phyloP scores from a whole-genome alignment of 2,329 filamentous ascomycete genomes.

The Talaromyces sp. region DNA sequence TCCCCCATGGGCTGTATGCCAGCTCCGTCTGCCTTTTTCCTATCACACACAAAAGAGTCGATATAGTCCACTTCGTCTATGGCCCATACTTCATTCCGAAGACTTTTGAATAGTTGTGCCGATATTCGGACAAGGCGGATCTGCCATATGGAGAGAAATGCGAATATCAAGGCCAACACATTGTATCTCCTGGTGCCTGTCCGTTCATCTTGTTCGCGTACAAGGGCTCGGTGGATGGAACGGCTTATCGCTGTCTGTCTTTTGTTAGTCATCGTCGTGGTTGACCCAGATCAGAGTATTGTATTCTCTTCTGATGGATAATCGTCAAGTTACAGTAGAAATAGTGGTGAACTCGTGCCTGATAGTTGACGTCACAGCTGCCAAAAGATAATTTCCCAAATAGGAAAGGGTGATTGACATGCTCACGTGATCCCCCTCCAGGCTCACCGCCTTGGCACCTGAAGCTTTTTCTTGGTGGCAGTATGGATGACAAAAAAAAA shows the following conservation, averaged over 20 bases:
- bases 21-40: conserved; percentile 31
- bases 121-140: conserved; percentile 51
- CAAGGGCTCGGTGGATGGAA: conserved; percentile 34
- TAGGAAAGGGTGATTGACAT: not conserved
- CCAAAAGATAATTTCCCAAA: conserved; percentile 15
- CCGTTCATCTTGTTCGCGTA: conserved; percentile 30
- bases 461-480: conserved; percentile 13
- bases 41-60: conserved; percentile 51
- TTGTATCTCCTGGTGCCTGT: conserved; percentile 26
- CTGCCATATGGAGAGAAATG: conserved; percentile 56
- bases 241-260: conserved; percentile 17
- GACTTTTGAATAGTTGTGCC: conserved; percentile 50
- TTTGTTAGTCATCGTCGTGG: conserved; percentile 6
- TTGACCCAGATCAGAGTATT: not conserved
- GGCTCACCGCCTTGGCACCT: not conserved
- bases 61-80: conserved; percentile 56
- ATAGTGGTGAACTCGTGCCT: not conserved
- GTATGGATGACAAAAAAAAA: conserved; percentile 9
- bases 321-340: not conserved
- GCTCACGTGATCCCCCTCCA: conserved; percentile 12
- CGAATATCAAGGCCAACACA: conserved; percentile 47
- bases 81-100: conserved; percentile 54
- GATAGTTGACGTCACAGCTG: conserved; percentile 22
- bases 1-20: conserved; percentile 61
- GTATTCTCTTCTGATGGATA: not conserved